Evolutionary conservation across 805 yeast species (phyloP).

Genomic region (Ogataea chonburiensis): DNA sequence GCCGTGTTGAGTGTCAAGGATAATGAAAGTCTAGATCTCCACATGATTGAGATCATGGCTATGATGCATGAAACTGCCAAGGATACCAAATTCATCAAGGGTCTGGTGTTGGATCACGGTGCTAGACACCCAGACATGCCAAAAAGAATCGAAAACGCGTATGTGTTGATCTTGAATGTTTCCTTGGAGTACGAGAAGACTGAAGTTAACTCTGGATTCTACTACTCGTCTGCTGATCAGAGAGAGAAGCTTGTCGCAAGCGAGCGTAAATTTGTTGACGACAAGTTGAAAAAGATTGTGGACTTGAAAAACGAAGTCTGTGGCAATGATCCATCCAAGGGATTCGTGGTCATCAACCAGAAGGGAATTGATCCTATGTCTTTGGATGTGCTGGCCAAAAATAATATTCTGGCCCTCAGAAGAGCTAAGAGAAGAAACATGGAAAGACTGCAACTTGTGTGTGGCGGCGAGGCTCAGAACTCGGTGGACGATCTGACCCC

Average conservation of each 20-base stretch:
- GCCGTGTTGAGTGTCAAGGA: slow-evolving; percentile 81
- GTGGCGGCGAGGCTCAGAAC: slow-evolving; percentile 98
- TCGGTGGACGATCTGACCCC: slow-evolving; percentile 91
- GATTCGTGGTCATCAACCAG: slow-evolving; percentile 94
- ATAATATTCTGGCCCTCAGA: slow-evolving; percentile 90
- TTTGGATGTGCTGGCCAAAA: slow-evolving; percentile 86
- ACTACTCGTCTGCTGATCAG: slow-evolving; percentile 92
- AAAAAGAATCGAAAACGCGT: slow-evolving; percentile 75
- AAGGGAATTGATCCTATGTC: slow-evolving; percentile 99
- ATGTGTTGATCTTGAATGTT: slow-evolving; percentile 84
- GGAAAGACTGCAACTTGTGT: slow-evolving; percentile 95
- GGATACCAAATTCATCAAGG: slow-evolving; percentile 80
- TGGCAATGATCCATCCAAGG: slow-evolving; percentile 64
- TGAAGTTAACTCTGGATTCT: slow-evolving; percentile 95
- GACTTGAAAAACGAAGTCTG: slow-evolving; percentile 93
- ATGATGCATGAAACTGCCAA: slow-evolving; percentile 92
- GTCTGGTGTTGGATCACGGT: slow-evolving; percentile 95
- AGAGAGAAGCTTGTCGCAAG: slow-evolving; percentile 91
- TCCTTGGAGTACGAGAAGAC: slow-evolving; percentile 96
- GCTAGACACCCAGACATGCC: slow-evolving; percentile 99
- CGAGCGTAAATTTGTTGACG: slow-evolving; percentile 93
- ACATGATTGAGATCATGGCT: slow-evolving; percentile 97
- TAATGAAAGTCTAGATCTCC: slow-evolving; percentile 66
- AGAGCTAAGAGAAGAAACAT: slow-evolving; percentile 98
- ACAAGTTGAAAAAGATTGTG: slow-evolving; percentile 83